Percentiles rank a stretch among this genome's conserved stretches.
These are phyloP conservation scores for Penicillium dipodomyicola DNA, from an alignment of 495 filamentous ascomycete species.

Conservation along the genomic window DNA sequence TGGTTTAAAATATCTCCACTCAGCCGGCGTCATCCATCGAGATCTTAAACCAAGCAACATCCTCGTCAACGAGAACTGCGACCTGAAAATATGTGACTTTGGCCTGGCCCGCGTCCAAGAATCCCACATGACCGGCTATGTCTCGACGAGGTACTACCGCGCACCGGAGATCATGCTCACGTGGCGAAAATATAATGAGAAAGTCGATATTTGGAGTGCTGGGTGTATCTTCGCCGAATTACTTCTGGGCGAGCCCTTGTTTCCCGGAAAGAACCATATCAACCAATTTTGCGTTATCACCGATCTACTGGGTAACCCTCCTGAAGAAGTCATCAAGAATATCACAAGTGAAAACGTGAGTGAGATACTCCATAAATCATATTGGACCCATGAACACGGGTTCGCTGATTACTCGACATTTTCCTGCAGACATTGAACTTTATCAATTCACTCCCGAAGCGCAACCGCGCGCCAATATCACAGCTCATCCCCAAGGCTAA, in stretches of 20 bases:
- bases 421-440: conserved; percentile 78
- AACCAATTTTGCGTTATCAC: conserved; percentile 99
- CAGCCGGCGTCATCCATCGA: conserved; percentile 95
- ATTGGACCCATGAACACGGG: not conserved
- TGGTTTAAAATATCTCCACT: conserved; percentile 97
- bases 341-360: conserved; percentile 95
- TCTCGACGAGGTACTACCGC: conserved; percentile 96
- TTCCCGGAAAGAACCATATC: conserved; percentile 97
- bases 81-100: conserved; percentile 99
- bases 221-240: conserved; percentile 99
- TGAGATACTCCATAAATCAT: not conserved
- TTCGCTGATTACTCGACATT: not conserved
- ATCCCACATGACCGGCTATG: conserved; percentile 97
- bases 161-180: conserved; percentile 99
- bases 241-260: conserved; percentile 93
- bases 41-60: conserved; percentile 99
- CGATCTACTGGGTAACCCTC: conserved; percentile 88
- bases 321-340: conserved; percentile 91
- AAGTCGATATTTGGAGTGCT: conserved; percentile 98
- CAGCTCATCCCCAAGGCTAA: conserved; percentile 93
- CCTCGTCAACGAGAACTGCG: conserved; percentile 97
- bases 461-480: conserved; percentile 79
- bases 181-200: conserved; percentile 98
- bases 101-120: conserved; percentile 95
- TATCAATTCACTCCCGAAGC: conserved; percentile 89